Base-by-base conservation (phyloP, 345 rosid genomes). In the Gossypium turneri region DNA sequence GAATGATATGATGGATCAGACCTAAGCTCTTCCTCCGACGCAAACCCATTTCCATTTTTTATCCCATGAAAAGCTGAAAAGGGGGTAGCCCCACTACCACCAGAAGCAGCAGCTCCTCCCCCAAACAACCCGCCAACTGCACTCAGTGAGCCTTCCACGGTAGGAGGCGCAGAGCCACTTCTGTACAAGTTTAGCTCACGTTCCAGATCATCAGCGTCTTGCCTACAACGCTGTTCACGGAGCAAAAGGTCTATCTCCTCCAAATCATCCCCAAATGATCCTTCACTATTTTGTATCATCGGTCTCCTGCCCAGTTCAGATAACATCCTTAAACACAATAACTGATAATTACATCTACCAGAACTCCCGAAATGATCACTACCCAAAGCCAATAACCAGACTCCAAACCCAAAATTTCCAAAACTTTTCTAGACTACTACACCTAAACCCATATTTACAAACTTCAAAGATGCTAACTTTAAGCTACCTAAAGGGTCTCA, bases 161-260 rank as follows among this genome's bases (percentile, higher is more conserved):
- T 90, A 3, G 94, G 94, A 2, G 94, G 92, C 4, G 92, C 94
- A 64, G 94, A 90, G 66, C 94, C 94, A 78, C 95, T 87, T 77
- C 95, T 81, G 44, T 81, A 87, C 82, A 88, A 61, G 85, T 87
- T 90, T 2, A 90, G 90, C 71, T 87, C 90, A 17, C 83, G 80
- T 75, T 90, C 94, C 8, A 73, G 79, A 82, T 87, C 94, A 84
- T 85, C 88, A 7, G 82, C 84, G 25, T 84, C 89, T 73, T 87
- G 85, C 73, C 89, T 72, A 44, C 86, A 63, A 45, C 87, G 87
- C 73, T 82, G 88, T 72, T 83, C 93, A 11, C 81, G 82, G 38
- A 81, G 86, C 82, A 82, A 82, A 51, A 79, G 20, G 24, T 88
- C 94, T 79, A 93, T 82, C 77, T 91, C 98, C 82, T 94, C 97